A percentile compares a stretch with the other conserved stretches of the same genome.
Evolutionary conservation across 495 filamentous ascomycete genomes (phyloP).

Genomic region (Polyplosphaeria fusca): DNA sequence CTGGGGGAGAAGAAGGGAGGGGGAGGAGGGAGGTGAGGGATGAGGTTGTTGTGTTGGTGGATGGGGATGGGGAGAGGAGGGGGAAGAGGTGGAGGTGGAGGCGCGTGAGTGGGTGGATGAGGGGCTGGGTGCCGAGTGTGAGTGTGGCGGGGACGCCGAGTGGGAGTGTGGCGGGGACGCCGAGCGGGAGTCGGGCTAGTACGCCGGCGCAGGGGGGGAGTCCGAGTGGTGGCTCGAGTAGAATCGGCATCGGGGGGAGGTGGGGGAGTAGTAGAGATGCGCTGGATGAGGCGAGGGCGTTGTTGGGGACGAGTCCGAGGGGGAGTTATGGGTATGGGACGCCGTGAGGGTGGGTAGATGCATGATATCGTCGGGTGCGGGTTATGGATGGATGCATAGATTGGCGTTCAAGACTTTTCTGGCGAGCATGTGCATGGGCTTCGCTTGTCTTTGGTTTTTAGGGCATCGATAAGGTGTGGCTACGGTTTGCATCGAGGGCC

Average conservation of each 20-base stretch:
- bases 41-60: slow-evolving; percentile 18
- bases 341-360: background rate
- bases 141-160: slow-evolving; percentile 25
- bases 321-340: slow-evolving; percentile 24
- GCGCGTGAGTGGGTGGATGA: slow-evolving; percentile 64
- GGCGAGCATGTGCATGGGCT: no score
- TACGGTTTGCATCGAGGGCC: no score
- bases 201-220: slow-evolving; percentile 1
- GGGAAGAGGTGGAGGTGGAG: slow-evolving; percentile 50
- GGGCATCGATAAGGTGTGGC: no score
- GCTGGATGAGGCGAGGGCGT: slow-evolving; percentile 27
- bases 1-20: slow-evolving; percentile 34
- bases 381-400: background rate
- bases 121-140: slow-evolving; percentile 59
- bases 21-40: slow-evolving; percentile 12
- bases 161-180: slow-evolving; percentile 17
- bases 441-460: no score
- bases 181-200: slow-evolving; percentile 10
- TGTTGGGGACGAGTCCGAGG: slow-evolving; percentile 29
- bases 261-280: slow-evolving; percentile 1
- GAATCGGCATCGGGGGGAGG: background rate
- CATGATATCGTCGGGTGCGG: no score
- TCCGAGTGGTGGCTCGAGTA: slow-evolving; percentile 1
- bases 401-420: slow-evolving; percentile 1
- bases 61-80: slow-evolving; percentile 40